These are phyloP conservation scores for Pichia terricola DNA, from an alignment of 1,139 yeast genomes.

Conservation along the genomic window DNA sequence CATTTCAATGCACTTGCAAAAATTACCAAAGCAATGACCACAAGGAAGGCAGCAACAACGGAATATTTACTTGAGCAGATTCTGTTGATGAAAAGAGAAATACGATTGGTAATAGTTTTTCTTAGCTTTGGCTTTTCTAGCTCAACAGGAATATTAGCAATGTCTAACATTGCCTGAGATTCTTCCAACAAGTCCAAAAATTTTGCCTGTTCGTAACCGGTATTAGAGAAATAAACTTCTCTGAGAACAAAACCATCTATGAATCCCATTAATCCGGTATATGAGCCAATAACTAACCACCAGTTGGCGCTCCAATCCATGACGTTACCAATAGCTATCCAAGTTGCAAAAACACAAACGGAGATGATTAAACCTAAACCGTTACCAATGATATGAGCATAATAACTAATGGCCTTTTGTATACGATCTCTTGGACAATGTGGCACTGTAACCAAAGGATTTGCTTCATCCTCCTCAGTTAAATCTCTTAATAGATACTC, in stretches of 20 bases:
- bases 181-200: constrained; percentile 42
- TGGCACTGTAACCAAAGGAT: constrained; percentile 19
- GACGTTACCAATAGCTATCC: constrained; percentile 28
- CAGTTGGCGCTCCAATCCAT: constrained; percentile 29
- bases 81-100: constrained; percentile 17
- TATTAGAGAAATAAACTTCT: constrained; percentile 27
- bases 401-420: constrained; percentile 25
- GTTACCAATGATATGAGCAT: constrained; percentile 32
- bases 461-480: constrained; percentile 19
- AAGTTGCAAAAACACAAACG: constrained; percentile 25
- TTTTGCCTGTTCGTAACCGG: constrained; percentile 23
- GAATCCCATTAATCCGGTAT: constrained; percentile 32
- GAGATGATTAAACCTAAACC: constrained; percentile 30
- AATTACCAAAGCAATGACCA: constrained; percentile 24
- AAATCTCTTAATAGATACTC: constrained; percentile 22
- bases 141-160: constrained; percentile 40
- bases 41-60: constrained; percentile 20
- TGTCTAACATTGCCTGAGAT: constrained; percentile 55
- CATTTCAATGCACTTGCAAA: constrained; percentile 26
- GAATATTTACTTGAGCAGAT: constrained; percentile 20
- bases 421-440: constrained; percentile 19
- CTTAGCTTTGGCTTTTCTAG: constrained; percentile 11
- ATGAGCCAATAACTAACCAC: constrained; percentile 36
- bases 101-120: constrained; percentile 16
- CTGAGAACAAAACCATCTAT: constrained; percentile 31